Evolutionary conservation across 2,329 filamentous ascomycete species (phyloP), one percentile per base, ranked within the genome.

Genomic region (Colletotrichum chlorophyti): DNA sequence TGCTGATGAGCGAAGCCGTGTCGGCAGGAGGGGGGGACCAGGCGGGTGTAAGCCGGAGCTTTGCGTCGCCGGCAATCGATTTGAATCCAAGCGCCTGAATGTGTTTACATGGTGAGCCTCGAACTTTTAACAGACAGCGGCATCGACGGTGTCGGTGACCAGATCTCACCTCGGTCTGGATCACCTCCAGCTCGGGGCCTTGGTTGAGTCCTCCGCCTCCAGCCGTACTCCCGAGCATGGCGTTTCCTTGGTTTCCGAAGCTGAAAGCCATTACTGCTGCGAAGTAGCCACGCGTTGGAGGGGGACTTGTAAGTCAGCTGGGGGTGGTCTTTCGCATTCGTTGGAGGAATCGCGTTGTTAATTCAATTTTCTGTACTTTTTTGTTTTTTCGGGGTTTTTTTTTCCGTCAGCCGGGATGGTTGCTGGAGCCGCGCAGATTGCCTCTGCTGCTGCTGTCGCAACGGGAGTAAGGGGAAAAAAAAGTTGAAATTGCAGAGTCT

Each of bases 1-100:
- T 84, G 69, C 89, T 90, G 61, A 99, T 81, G 32, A 99, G 87
- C 2, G 91, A 96, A 11, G 92, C 87, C 40, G 89, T 92, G 5
- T 91, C 80, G 3, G 89, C 80, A 27, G 95, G 94, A 21, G 91
- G 80, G 32, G 84, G 78, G 35, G 90, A 85, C 93, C 94, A 98
- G 70, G 88, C 80, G 17, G 87, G 82, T 14, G 92, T 91, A 37
- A 98, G 78, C 70, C 89, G 90, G 65, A 98, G 76, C 74, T 94
- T 97, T 58, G 89, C 85, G 68, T 96, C 91, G 67, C 91, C 89
- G 53, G 88, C 86, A 40, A 96, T 77, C 48, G 90, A 85, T 64
- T 90, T 84, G 74, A 99, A 98, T 5, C 91, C 92, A 45, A 99
- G 79, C 65, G 84, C 83, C 91, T 83, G 49, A 35, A 46, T 46